These are phyloP conservation scores for Lippia alba DNA, from an alignment of 305 asterid genomes.

Conservation along the genomic window DNA sequence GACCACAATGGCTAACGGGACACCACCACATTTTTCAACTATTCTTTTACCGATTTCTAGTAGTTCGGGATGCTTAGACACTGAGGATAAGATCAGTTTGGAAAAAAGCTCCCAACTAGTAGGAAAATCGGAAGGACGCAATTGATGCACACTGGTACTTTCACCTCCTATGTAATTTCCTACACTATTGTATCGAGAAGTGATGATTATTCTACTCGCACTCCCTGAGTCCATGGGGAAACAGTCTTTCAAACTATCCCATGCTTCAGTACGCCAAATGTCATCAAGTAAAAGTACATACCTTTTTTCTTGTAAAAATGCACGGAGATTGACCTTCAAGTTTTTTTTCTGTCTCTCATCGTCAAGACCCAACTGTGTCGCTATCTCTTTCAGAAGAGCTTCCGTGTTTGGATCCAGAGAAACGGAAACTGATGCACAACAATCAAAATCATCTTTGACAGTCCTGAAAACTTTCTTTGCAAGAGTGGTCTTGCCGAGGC, in stretches of 20 bases:
- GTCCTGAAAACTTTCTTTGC: no score
- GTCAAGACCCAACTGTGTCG: conserved; percentile 19
- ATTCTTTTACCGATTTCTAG: no score
- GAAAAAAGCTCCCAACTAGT: conserved; percentile 27
- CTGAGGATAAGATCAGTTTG: not conserved
- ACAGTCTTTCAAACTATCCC: no score
- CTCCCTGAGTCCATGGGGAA: no score
- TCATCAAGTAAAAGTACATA: conserved; percentile 29
- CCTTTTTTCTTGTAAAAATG: conserved; percentile 6
- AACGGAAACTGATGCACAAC: no score
- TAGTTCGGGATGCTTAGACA: no score
- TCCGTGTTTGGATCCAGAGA: conserved; percentile 16
- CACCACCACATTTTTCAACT: no score
- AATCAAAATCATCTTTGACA: no score
- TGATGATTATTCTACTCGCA: conserved; percentile 15
- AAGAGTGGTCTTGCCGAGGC: no score
- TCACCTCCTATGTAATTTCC: conserved; percentile 6
- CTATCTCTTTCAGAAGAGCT: conserved; percentile 7
- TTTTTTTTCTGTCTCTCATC: not conserved
- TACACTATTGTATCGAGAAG: conserved; percentile 9
- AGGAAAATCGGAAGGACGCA: not conserved
- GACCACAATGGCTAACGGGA: no score
- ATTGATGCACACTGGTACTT: not conserved
- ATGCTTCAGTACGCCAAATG: conserved; percentile 26
- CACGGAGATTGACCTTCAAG: not conserved